These are phyloP conservation scores for Serendipita sp. DNA, from an alignment of 768 basidiomycete genomes.

Conservation along the genomic window DNA sequence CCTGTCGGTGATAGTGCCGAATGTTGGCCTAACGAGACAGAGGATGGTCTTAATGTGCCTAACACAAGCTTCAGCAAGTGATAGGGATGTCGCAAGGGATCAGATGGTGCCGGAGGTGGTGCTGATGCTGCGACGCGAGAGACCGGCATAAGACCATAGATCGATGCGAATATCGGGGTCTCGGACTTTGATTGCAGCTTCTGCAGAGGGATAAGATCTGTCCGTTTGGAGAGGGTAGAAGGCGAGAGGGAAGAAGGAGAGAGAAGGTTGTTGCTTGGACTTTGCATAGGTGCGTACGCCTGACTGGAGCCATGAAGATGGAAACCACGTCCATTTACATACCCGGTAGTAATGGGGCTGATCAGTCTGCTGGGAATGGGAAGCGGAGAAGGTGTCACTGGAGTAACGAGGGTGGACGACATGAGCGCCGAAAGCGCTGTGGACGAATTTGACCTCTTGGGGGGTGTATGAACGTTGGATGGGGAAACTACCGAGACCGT, in stretches of 20 bases:
- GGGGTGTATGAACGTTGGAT: background rate
- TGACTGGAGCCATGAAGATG: too few species aligned
- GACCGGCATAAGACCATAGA: background rate
- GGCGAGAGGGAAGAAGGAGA: too few species aligned
- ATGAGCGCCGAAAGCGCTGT: background rate
- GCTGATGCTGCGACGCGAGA: background rate
- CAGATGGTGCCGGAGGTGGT: background rate
- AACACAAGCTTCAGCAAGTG: background rate
- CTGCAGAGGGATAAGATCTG: background rate
- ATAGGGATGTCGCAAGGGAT: background rate
- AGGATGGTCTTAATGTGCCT: background rate
- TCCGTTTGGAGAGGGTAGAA: background rate
- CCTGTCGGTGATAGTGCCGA: background rate
- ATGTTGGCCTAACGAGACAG: background rate
- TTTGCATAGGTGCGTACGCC: background rate
- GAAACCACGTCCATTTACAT: background rate
- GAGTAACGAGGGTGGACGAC: constrained; percentile 64
- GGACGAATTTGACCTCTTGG: background rate
- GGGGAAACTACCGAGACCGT: background rate
- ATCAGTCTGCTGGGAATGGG: constrained; percentile 59
- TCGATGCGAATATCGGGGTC: background rate
- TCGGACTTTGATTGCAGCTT: background rate
- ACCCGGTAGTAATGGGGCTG: constrained; percentile 28
- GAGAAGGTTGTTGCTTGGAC: background rate
- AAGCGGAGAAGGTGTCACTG: too few species aligned